phyloP scores from a whole-genome alignment of 768 basidiomycete genomes.

The Amanita fuliginea region DNA sequence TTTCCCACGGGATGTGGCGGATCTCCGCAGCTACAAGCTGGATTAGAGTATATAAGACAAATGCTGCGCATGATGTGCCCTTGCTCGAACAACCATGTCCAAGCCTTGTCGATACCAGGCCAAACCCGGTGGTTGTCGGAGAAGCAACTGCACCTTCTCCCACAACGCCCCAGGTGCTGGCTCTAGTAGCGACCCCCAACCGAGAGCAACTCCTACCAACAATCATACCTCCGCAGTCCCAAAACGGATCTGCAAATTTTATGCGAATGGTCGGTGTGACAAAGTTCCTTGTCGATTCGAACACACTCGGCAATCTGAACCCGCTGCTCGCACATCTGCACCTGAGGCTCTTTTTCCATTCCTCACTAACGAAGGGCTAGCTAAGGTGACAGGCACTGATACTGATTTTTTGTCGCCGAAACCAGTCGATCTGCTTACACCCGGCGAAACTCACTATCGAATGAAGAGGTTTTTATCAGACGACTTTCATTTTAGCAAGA shows the following conservation, averaged over 20 bases:
- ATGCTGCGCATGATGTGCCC: not conserved
- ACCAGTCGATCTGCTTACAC: conserved; percentile 21
- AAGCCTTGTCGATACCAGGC: conserved; percentile 2
- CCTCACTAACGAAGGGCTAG: conserved; percentile 33
- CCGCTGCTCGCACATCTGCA: conserved; percentile 7
- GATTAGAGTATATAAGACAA: not conserved
- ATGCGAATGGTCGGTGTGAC: conserved; percentile 36
- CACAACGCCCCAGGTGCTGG: conserved; percentile 8
- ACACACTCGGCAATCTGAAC: conserved; percentile 18
- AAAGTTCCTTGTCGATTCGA: conserved; percentile 30
- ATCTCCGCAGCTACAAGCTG: too few relatives aligned
- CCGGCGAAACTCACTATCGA: conserved; percentile 34
- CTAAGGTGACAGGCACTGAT: conserved; percentile 28
- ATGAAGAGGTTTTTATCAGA: conserved; percentile 33
- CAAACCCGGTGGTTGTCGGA: conserved; percentile 37
- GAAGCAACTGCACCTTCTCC: conserved; percentile 26
- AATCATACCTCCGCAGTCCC: conserved; percentile 13
- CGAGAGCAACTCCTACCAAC: conserved; percentile 3
- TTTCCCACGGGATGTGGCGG: not conserved
- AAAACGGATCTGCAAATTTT: conserved; percentile 32
- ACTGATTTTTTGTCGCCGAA: conserved; percentile 32
- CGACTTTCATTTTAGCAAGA: conserved; percentile 27
- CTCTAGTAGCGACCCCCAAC: not conserved
- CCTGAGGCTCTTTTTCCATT: conserved; percentile 26
- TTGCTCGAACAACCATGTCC: conserved; percentile 1